A percentile compares a stretch with the other conserved stretches of the same genome.
phyloP scores from a whole-genome alignment of 2,329 filamentous ascomycete genomes.

The Colletotrichum sidae region DNA sequence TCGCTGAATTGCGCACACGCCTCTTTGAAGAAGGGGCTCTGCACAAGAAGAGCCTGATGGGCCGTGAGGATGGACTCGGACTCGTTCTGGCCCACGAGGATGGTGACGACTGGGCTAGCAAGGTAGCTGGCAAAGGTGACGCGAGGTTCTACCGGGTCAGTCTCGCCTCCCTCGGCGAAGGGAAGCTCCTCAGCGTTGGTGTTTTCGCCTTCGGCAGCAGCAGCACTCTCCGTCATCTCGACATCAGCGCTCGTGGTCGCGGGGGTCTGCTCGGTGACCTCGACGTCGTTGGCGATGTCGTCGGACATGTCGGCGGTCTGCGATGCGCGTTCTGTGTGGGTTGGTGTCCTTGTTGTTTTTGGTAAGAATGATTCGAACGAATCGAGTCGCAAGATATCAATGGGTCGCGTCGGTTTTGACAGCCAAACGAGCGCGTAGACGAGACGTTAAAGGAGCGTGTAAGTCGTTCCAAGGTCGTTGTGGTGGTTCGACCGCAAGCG shows the following conservation, averaged over 20 bases:
- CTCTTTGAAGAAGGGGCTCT: conserved; percentile 80
- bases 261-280: conserved; percentile 42
- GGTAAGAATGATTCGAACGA: neutral
- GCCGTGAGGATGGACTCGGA: conserved; percentile 75
- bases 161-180: conserved; percentile 51
- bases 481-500: neutral
- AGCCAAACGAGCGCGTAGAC: conserved; percentile 5
- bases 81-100: conserved; percentile 73
- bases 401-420: neutral
- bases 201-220: conserved; percentile 43
- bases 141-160: conserved; percentile 49
- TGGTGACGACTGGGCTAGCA: conserved; percentile 75
- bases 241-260: conserved; percentile 49
- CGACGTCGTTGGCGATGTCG: conserved; percentile 39
- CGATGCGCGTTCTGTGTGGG: neutral
- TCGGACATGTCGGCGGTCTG: conserved; percentile 36
- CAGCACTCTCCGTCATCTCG: conserved; percentile 51
- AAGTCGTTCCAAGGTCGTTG: neutral
- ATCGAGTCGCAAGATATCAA: neutral
- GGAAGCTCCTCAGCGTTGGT: conserved; percentile 50
- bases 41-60: conserved; percentile 80
- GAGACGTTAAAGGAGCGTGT: conserved; percentile 13
- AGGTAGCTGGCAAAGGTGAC: conserved; percentile 69
- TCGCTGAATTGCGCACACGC: conserved; percentile 71
- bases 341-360: neutral